Evolutionary conservation across 169 alveolate species (phyloP).

Genomic region (Cryptosporidium sp.): DNA sequence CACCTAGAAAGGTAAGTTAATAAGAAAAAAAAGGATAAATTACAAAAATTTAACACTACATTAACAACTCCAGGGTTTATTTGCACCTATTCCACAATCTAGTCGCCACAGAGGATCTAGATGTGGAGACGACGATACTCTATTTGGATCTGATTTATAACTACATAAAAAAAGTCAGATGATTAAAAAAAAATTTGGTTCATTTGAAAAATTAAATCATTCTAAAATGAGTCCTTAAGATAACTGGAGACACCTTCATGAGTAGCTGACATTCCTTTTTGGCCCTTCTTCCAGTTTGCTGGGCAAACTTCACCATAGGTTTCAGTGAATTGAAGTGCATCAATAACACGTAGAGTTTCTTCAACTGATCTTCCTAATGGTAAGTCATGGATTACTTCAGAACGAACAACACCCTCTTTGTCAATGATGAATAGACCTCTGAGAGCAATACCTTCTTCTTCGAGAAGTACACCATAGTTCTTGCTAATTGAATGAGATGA

Average conservation of each 20-base stretch:
- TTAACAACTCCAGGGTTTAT: slow-evolving; percentile 14
- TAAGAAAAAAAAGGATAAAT: not conserved
- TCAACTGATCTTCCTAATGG: slow-evolving; percentile 99
- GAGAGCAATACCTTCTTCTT: slow-evolving; percentile 93
- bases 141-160: slow-evolving; percentile 61
- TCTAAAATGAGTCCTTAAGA: slow-evolving; percentile 70
- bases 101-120: slow-evolving; percentile 47
- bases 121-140: slow-evolving; percentile 62
- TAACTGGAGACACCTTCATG: slow-evolving; percentile 90
- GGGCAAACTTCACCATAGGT: slow-evolving; percentile 99
- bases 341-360: slow-evolving; percentile 95
- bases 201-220: not conserved
- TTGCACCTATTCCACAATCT: slow-evolving; percentile 46
- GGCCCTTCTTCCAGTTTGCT: slow-evolving; percentile 98
- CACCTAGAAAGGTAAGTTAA: slow-evolving; percentile 75
- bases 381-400: slow-evolving; percentile 93
- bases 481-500: slow-evolving; percentile 90
- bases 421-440: slow-evolving; percentile 99
- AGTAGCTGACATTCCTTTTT: slow-evolving; percentile 94
- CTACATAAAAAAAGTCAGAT: not conserved
- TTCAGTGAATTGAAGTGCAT: slow-evolving; percentile 96
- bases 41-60: slow-evolving; percentile 5
- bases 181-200: not conserved
- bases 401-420: slow-evolving; percentile 95
- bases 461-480: slow-evolving; percentile 94